Percentiles rank a stretch among this genome's conserved stretches.
These are phyloP conservation scores for Colletotrichum musicola DNA, from an alignment of 2,329 filamentous ascomycete species.

Conservation along the genomic window DNA sequence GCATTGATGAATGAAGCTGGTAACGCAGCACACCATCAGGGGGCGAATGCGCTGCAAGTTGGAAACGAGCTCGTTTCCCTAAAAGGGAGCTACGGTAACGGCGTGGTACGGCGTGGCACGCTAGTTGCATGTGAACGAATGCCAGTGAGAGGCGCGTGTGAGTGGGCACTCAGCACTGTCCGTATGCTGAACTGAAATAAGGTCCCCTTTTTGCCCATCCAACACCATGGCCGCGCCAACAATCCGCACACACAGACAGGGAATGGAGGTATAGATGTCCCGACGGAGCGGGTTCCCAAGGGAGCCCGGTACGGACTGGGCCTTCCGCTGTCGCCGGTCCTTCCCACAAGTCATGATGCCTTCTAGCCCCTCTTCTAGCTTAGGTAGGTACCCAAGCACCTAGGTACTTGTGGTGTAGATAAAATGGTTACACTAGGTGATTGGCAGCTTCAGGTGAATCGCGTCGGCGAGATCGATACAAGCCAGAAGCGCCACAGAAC, in stretches of 20 bases:
- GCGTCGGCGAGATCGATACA: no score
- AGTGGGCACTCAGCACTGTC: background rate
- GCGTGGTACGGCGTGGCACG: conserved; percentile 2
- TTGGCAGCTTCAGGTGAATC: no score
- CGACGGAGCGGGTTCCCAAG: conserved; percentile 24
- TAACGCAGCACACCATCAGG: background rate
- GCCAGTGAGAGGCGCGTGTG: background rate
- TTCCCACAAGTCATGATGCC: background rate
- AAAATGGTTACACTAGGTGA: no score
- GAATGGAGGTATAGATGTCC: conserved; percentile 33
- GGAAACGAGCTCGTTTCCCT: conserved; percentile 33
- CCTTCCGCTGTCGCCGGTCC: background rate
- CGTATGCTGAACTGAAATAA: background rate
- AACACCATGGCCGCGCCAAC: background rate
- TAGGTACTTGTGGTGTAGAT: no score
- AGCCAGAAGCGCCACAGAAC: no score
- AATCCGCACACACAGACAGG: conserved; percentile 1
- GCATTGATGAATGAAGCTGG: conserved; percentile 11
- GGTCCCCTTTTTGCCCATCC: background rate
- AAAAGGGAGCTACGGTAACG: conserved; percentile 26
- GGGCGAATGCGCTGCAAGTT: conserved; percentile 27
- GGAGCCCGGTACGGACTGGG: background rate
- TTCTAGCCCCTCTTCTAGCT: background rate
- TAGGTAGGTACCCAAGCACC: no score
- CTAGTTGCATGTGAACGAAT: conserved; percentile 33